phyloP scores from a whole-genome alignment of 2,329 filamentous ascomycete species.

The Magnaporthiopsis rhizophila region DNA sequence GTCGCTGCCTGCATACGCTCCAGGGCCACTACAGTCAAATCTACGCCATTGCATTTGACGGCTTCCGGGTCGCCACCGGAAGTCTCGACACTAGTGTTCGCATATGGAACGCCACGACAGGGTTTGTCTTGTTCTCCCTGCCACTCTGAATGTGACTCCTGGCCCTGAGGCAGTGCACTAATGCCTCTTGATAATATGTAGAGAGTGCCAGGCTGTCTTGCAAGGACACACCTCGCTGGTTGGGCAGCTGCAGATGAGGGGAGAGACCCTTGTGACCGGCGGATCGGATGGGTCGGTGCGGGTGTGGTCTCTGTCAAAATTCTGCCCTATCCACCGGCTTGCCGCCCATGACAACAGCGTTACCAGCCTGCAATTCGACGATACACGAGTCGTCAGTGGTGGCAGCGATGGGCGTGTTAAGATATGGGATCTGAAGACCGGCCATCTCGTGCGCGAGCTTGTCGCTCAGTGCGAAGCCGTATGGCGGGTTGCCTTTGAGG shows the following conservation, averaged over 20 bases:
- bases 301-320: constrained; percentile 89
- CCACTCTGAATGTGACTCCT: constrained; percentile 17
- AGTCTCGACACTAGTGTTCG: constrained; percentile 94
- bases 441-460: constrained; percentile 82
- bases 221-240: constrained; percentile 97
- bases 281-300: constrained; percentile 93
- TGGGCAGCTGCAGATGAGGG: constrained; percentile 91
- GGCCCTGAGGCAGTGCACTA: constrained; percentile 13
- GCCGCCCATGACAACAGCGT: constrained; percentile 98
- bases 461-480: constrained; percentile 89
- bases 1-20: constrained; percentile 81
- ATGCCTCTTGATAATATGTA: constrained; percentile 17
- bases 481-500: constrained; percentile 96
- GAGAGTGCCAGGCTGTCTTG: constrained; percentile 78
- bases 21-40: constrained; percentile 97
- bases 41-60: constrained; percentile 96
- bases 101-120: constrained; percentile 89
- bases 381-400: constrained; percentile 88
- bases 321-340: constrained; percentile 85
- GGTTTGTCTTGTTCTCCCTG: constrained; percentile 43
- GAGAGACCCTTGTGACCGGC: constrained; percentile 89
- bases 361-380: constrained; percentile 94
- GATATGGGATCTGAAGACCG: constrained; percentile 93
- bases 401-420: constrained; percentile 97
- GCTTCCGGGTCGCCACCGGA: constrained; percentile 84